Conservation (phyloP, 306 rosid species). For the Castanea mollissima region DNA sequence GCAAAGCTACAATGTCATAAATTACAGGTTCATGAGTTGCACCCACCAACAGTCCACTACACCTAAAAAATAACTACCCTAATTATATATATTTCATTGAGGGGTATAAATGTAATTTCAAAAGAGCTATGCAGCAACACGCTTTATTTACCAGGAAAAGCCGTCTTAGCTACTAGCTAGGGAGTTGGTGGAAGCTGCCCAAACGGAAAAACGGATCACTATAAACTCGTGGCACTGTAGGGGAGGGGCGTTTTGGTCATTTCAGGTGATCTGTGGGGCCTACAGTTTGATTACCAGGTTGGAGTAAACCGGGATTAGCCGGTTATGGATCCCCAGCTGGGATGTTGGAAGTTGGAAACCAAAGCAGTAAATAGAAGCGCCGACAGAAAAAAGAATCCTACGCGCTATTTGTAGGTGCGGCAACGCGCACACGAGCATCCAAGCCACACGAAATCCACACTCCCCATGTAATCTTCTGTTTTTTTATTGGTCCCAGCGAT, state of each 20-base stretch:
- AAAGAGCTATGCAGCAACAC: accelerated
- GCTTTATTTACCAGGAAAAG: constrained; percentile 1
- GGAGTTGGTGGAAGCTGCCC: constrained; percentile 25
- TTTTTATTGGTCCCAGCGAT: not conserved
- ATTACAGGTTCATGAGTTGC: constrained; percentile 25
- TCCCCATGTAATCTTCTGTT: not conserved
- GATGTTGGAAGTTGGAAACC: not conserved
- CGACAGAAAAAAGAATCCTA: constrained; percentile 30
- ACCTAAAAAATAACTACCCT: not conserved
- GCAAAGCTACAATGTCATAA: not conserved
- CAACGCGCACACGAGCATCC: constrained; percentile 21
- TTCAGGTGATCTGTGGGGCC: not conserved
- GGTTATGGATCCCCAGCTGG: not conserved
- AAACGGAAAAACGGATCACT: constrained; percentile 35
- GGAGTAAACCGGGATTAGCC: constrained; percentile 30
- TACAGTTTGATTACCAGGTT: constrained; percentile 6
- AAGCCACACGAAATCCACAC: constrained; percentile 39
- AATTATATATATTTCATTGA: not conserved
- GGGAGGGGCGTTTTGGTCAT: constrained; percentile 22
- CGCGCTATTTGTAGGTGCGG: constrained; percentile 21
- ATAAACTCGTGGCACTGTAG: not conserved
- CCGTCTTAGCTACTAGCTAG: not conserved
- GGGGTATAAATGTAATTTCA: constrained; percentile 21
- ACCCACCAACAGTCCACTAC: not conserved
- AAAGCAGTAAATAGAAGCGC: constrained; percentile 15